A percentile compares a stretch with the other conserved stretches of the same genome.
Evolutionary conservation across 1,284 basidiomycete species (phyloP).

Genomic region (Sutorius eximius): DNA sequence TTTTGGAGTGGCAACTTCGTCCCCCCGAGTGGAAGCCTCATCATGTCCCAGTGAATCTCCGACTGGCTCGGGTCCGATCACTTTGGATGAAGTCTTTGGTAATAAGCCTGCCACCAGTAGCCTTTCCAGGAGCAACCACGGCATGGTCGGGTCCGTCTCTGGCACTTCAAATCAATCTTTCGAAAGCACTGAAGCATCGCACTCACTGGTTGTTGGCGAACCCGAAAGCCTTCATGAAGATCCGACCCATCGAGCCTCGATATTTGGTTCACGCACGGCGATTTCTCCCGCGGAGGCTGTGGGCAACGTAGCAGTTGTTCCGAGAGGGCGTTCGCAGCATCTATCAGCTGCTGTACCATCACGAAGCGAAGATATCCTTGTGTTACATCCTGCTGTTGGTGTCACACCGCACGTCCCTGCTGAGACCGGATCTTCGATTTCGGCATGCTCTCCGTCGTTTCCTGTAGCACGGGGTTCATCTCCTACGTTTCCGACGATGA

Average conservation of each 20-base stretch:
- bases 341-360: conserved; percentile 19
- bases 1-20: conserved; percentile 4
- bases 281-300: neutral
- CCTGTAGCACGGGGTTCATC: conserved; percentile 6
- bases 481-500: conserved; percentile 10
- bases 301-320: neutral
- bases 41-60: neutral
- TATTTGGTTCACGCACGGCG: conserved; percentile 14
- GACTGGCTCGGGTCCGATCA: neutral
- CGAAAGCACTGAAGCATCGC: conserved; percentile 3
- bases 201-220: conserved; percentile 9
- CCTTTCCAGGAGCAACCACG: neutral
- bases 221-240: conserved; percentile 19
- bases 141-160: conserved; percentile 2
- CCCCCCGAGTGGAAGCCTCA: conserved; percentile 4
- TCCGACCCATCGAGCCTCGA: conserved; percentile 26
- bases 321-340: conserved; percentile 13
- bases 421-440: conserved; percentile 21
- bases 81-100: conserved; percentile 8
- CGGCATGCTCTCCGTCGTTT: conserved; percentile 12
- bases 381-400: conserved; percentile 26
- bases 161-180: conserved; percentile 2
- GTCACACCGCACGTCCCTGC: conserved; percentile 26
- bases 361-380: neutral
- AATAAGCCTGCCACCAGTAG: conserved; percentile 6